phyloP scores from a whole-genome alignment of 148 eudicot species.

The Diospyros lotus region DNA sequence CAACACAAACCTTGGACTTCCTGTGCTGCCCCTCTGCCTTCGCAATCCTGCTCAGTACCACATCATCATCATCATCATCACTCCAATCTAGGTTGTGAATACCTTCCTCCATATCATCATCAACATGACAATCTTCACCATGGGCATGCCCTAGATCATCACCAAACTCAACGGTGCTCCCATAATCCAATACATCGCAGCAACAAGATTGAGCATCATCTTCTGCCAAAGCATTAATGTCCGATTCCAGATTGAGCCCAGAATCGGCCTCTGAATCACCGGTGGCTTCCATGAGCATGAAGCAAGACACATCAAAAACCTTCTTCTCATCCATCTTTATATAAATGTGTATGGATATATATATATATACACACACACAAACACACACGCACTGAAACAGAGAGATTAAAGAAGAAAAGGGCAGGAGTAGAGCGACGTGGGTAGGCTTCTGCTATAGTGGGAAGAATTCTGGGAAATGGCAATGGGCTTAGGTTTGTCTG shows the following conservation, averaged over 20 bases:
- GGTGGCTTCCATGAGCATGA: conserved; percentile 52
- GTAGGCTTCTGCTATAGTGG: too few relatives aligned
- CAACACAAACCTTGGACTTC: conserved; percentile 38
- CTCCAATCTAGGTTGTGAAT: conserved; percentile 1
- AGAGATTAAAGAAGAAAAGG: too few relatives aligned
- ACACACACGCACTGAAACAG: too few relatives aligned
- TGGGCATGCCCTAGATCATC: conserved; percentile 4
- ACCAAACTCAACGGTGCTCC: background rate
- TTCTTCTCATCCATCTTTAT: conserved; percentile 19
- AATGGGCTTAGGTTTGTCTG: too few relatives aligned
- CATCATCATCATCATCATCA: conserved; percentile 12
- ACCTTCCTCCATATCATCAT: conserved; percentile 8
- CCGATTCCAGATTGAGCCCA: conserved; percentile 17
- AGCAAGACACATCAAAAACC: conserved; percentile 44
- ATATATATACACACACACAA: too few relatives aligned
- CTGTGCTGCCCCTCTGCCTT: conserved; percentile 16
- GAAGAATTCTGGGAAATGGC: too few relatives aligned
- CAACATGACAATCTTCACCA: conserved; percentile 7
- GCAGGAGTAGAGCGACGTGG: too few relatives aligned
- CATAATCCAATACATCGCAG: conserved; percentile 29
- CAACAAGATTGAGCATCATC: conserved; percentile 74
- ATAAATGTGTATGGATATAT: too few relatives aligned
- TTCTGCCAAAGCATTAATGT: conserved; percentile 12
- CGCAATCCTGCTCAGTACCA: conserved; percentile 8
- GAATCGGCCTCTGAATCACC: conserved; percentile 69